A percentile compares a stretch with the other conserved stretches of the same genome.
Conservation (phyloP, 345 rosid species). For the Atalantia buxifolia region DNA sequence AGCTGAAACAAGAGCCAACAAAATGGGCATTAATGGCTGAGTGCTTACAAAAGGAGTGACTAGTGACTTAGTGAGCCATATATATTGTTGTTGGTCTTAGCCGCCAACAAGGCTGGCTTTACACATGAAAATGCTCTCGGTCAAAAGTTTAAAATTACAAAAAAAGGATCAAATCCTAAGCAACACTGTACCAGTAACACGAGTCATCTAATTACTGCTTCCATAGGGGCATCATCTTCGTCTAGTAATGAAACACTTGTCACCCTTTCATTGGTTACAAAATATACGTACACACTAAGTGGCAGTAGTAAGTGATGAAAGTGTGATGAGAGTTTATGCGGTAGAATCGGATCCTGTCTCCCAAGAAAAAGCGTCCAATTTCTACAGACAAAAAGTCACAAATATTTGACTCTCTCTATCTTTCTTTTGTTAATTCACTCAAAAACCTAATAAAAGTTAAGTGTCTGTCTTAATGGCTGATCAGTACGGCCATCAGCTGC, state of each 20-base stretch:
- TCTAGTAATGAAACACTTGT: conserved; percentile 28
- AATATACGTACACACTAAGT: not conserved
- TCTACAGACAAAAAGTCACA: conserved; percentile 11
- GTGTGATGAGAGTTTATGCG: conserved; percentile 43
- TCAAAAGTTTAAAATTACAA: not conserved
- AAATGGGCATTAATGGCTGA: not conserved
- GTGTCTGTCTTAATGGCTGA: conserved; percentile 10
- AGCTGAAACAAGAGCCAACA: not conserved
- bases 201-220: conserved; percentile 24
- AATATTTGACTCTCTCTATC: conserved; percentile 12
- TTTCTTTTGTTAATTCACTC: not conserved
- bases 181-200: conserved; percentile 19
- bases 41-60: not conserved
- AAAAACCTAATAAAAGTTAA: conserved; percentile 3
- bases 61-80: not conserved
- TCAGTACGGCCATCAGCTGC: conserved; percentile 36
- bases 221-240: conserved; percentile 14
- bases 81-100: not conserved
- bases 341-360: conserved; percentile 79
- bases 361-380: conserved; percentile 24
- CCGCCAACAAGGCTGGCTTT: not conserved
- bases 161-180: not conserved
- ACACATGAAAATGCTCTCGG: not conserved
- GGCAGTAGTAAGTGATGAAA: conserved; percentile 15
- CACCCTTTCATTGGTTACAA: not conserved